These are phyloP conservation scores for Daldinia eschscholtzii DNA, from an alignment of 2,329 filamentous ascomycete genomes.

Conservation along the genomic window DNA sequence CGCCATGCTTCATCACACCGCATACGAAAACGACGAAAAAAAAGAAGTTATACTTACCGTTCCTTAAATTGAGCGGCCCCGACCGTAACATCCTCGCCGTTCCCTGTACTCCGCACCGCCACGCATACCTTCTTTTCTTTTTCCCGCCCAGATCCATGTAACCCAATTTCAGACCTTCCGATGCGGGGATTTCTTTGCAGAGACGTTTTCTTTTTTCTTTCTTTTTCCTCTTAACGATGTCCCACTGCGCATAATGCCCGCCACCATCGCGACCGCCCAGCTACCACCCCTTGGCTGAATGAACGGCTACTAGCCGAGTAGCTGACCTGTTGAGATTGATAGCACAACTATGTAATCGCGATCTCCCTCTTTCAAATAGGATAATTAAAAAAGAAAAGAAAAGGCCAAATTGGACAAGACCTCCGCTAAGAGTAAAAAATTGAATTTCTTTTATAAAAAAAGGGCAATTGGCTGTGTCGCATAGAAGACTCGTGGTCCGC, in stretches of 20 bases:
- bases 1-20: constrained; percentile 25
- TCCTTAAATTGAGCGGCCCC: background rate
- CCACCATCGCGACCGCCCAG: background rate
- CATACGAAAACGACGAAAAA: constrained; percentile 2
- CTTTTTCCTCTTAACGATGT: background rate
- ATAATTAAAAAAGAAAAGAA: background rate
- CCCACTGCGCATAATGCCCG: background rate
- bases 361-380: background rate
- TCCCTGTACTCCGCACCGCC: constrained; percentile 23
- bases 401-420: background rate
- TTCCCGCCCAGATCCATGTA: background rate
- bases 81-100: background rate
- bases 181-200: background rate
- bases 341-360: background rate
- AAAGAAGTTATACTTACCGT: background rate
- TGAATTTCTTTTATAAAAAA: background rate
- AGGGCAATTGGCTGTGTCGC: background rate
- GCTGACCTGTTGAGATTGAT: background rate
- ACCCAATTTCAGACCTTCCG: background rate
- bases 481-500: background rate
- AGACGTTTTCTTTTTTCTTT: background rate
- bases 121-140: constrained; percentile 5
- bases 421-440: background rate
- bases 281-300: background rate
- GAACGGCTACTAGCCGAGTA: background rate